Base-by-base conservation (phyloP, 2,329 filamentous ascomycete species). In the Emericellopsis cladophorae region DNA sequence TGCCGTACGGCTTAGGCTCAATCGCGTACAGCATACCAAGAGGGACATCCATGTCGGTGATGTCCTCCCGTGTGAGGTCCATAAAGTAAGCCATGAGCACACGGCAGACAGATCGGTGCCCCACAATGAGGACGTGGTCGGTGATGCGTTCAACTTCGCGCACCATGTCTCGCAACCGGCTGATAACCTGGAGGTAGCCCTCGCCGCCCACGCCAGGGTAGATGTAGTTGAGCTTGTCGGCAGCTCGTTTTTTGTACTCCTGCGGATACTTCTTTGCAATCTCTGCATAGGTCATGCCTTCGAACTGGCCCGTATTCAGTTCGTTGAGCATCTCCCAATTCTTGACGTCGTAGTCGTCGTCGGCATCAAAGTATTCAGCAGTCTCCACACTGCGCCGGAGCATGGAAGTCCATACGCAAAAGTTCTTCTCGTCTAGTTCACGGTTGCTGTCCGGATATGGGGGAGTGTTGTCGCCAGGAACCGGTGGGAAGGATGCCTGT, bases 341-440 rank as follows among this genome's bases (percentile, higher is more conserved):
- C 66, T 98, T 98, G 51, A 93, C 81, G 49, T 96, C 92, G 57
- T 90, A 95, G 41, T 95, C 86, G 18, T 96, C 90, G 48, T 96
- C 92, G 0, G 68, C 72, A 49, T 94, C 84, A 58, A 96, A 98
- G 58, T 84, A 83, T 48, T 92, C 79, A 0, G 84, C 88, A 1
- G 89, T 93, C 55, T 95, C 79, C 39, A 92, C 81, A 45, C 85
- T 88, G 48, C 92, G 84, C 56, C 84, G 82, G 47, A 98, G 75
- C 90, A 96, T 96, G 3, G 86, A 94, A 1, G 90, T 95, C 92
- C 92, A 98, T 14, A 98, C 86, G 59, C 92, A 98, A 57, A 95
- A 96, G 56, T 87, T 87, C 66, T 95, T 94, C 53, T 84, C 74
- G 24, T 83, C 76, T 24, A 79, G 66, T 38, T 81, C 79, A 39